Evolutionary conservation across 2,329 filamentous ascomycete species (phyloP).

Genomic region (Elsinoe ampelina): DNA sequence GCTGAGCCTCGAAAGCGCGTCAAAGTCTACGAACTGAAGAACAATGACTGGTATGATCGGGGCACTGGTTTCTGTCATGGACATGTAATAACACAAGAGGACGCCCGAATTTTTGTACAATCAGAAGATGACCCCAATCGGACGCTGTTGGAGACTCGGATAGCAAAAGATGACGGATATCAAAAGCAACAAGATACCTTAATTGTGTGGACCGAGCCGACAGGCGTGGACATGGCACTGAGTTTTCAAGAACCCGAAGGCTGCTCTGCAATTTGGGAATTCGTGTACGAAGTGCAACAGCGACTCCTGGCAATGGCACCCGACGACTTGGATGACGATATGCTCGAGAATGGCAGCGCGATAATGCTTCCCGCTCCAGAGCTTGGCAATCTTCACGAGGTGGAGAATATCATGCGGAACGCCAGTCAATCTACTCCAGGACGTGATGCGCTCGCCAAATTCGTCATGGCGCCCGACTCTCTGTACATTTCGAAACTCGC

Average conservation of each 20-base stretch:
- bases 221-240: slow-evolving; percentile 89
- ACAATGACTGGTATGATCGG: slow-evolving; percentile 98
- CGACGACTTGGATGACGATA: slow-evolving; percentile 80
- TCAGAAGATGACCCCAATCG: slow-evolving; percentile 85
- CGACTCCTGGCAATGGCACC: slow-evolving; percentile 55
- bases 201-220: slow-evolving; percentile 94
- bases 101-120: slow-evolving; percentile 80
- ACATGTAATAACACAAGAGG: slow-evolving; percentile 62
- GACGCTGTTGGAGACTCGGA: slow-evolving; percentile 77
- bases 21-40: slow-evolving; percentile 96
- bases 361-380: slow-evolving; percentile 71
- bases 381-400: slow-evolving; percentile 71
- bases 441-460: slow-evolving; percentile 79
- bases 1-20: slow-evolving; percentile 54
- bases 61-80: slow-evolving; percentile 93
- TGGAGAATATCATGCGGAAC: slow-evolving; percentile 74
- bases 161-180: slow-evolving; percentile 89
- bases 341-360: slow-evolving; percentile 61
- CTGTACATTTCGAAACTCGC: slow-evolving; percentile 75
- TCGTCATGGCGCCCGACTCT: slow-evolving; percentile 65
- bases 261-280: slow-evolving; percentile 90
- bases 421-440: slow-evolving; percentile 66
- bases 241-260: slow-evolving; percentile 97
- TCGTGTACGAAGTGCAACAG: slow-evolving; percentile 77
- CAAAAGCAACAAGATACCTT: slow-evolving; percentile 98